phyloP scores from a whole-genome alignment of 1,284 basidiomycete genomes.

The Sphagnurus paluster region DNA sequence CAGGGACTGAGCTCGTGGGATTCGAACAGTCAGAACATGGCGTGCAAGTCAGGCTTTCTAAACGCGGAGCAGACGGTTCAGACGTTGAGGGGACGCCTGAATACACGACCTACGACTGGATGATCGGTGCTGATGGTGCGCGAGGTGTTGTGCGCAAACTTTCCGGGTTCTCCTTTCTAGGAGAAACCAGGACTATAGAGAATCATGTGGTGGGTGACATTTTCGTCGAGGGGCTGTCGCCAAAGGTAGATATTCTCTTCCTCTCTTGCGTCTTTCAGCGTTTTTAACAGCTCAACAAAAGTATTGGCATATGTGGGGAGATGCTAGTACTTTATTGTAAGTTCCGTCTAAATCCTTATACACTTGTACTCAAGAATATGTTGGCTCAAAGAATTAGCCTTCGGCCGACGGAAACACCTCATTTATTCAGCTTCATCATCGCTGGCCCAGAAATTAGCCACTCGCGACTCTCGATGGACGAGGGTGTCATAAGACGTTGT shows the following conservation, averaged over 20 bases:
- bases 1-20: constrained; percentile 36
- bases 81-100: constrained; percentile 23
- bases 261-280: neutral
- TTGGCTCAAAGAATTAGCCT: constrained; percentile 30
- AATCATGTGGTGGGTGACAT: constrained; percentile 43
- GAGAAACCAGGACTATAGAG: constrained; percentile 38
- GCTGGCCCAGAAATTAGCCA: constrained; percentile 29
- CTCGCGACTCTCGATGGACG: constrained; percentile 25
- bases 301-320: constrained; percentile 39
- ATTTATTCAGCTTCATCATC: constrained; percentile 36
- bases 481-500: constrained; percentile 30
- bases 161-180: constrained; percentile 44
- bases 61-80: constrained; percentile 20
- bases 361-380: neutral
- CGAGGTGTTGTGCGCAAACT: constrained; percentile 42
- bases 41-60: constrained; percentile 34
- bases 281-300: constrained; percentile 11
- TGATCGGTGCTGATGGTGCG: constrained; percentile 44
- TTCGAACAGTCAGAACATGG: constrained; percentile 32
- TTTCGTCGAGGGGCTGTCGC: constrained; percentile 29
- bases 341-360: constrained; percentile 3
- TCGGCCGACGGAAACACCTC: constrained; percentile 30
- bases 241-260: constrained; percentile 27
- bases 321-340: constrained; percentile 26
- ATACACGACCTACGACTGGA: constrained; percentile 29